Conservation (phyloP, 2,329 filamentous ascomycete species). For the Blastomyces percursus region DNA sequence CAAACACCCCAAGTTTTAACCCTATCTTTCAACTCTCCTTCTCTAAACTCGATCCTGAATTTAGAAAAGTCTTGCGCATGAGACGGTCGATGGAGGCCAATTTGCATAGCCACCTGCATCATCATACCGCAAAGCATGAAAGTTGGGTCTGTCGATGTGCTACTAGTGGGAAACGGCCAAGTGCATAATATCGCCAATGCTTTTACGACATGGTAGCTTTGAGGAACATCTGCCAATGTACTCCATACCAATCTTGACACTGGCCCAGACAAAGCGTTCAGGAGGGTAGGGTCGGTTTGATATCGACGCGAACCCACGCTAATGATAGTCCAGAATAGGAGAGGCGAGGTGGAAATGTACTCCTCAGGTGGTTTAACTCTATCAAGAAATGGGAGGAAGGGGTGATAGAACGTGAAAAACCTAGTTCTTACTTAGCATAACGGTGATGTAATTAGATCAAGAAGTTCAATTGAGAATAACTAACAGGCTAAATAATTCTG, state of each 20-base stretch:
- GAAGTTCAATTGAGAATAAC: slow-evolving; percentile 11
- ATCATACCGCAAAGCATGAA: slow-evolving; percentile 56
- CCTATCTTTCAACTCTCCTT: slow-evolving; percentile 53
- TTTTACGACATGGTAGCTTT: slow-evolving; percentile 55
- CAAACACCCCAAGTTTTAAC: slow-evolving; percentile 57
- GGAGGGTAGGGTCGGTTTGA: slow-evolving; percentile 42
- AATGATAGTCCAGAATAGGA: slow-evolving; percentile 59
- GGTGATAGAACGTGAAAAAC: slow-evolving; percentile 55
- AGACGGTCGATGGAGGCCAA: slow-evolving; percentile 53
- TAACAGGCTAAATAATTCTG: slow-evolving; percentile 38
- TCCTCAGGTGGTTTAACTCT: slow-evolving; percentile 43
- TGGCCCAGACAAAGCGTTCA: slow-evolving; percentile 43
- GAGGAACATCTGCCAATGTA: slow-evolving; percentile 49
- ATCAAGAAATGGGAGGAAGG: slow-evolving; percentile 54
- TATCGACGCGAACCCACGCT: slow-evolving; percentile 52
- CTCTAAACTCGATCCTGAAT: slow-evolving; percentile 43
- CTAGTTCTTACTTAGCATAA: slow-evolving; percentile 25
- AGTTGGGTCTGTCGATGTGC: slow-evolving; percentile 53
- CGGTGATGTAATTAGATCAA: neutral
- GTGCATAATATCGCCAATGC: slow-evolving; percentile 53
- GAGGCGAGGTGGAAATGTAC: slow-evolving; percentile 47
- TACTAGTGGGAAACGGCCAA: slow-evolving; percentile 54
- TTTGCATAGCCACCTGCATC: slow-evolving; percentile 59
- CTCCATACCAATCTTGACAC: slow-evolving; percentile 51
- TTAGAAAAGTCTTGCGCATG: slow-evolving; percentile 49